A percentile compares a stretch with the other conserved stretches of the same genome.
Conservation (phyloP, 306 rosid genomes). For the Alnus glutinosa region DNA sequence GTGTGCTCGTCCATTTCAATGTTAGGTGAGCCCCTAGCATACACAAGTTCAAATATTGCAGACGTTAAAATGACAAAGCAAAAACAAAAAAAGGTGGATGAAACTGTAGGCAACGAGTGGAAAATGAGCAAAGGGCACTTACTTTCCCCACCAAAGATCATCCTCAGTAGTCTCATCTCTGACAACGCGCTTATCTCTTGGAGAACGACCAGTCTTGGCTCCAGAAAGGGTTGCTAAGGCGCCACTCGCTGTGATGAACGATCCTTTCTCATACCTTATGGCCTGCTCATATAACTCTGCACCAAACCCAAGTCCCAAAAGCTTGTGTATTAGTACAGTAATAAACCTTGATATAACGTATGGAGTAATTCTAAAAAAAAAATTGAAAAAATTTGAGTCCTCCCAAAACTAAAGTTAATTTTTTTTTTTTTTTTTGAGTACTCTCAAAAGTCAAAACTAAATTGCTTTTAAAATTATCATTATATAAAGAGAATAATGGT, state of each 20-base stretch:
- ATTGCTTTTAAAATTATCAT: too few species aligned
- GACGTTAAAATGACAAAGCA: not conserved
- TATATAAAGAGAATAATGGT: too few species aligned
- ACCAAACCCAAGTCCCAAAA: not conserved
- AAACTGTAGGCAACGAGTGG: not conserved
- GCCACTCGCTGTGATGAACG: constrained; percentile 72
- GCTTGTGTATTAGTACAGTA: not conserved
- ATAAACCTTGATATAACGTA: not conserved
- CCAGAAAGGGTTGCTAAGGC: constrained; percentile 95
- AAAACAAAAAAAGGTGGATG: not conserved
- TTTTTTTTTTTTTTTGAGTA: too few species aligned
- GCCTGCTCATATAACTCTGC: constrained; percentile 91
- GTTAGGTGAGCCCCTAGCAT: constrained; percentile 82
- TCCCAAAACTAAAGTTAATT: too few species aligned
- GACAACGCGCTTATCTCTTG: constrained; percentile 88
- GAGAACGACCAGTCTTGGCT: constrained; percentile 93
- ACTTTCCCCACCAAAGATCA: constrained; percentile 99
- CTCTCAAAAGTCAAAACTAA: too few species aligned
- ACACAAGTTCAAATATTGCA: not conserved
- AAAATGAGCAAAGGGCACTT: constrained; percentile 23
- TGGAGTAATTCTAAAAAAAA: too few species aligned
- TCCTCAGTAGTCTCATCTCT: constrained; percentile 62
- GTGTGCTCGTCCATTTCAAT: constrained; percentile 94
- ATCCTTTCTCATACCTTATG: constrained; percentile 84
- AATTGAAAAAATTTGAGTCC: too few species aligned